These are phyloP conservation scores for Penicillium occitanis DNA, from an alignment of 2,329 filamentous ascomycete species.

Conservation along the genomic window DNA sequence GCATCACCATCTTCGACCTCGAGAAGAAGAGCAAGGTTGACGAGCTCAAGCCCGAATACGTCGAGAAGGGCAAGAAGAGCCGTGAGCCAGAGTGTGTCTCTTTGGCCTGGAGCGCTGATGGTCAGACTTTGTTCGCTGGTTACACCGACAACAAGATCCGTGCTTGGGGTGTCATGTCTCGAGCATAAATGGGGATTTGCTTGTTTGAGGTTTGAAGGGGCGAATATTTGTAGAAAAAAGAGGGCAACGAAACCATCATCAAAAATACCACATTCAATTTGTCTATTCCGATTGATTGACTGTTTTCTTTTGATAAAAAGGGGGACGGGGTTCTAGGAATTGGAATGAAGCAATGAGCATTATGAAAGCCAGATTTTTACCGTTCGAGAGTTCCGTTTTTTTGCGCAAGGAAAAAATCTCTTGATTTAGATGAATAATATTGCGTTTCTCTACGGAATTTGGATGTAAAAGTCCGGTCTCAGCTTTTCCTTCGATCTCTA, in stretches of 20 bases:
- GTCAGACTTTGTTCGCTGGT: conserved; percentile 98
- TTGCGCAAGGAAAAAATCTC: not conserved
- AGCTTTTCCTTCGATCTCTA: conserved; percentile 18
- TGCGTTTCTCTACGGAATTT: too few relatives aligned
- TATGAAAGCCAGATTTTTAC: conserved; percentile 19
- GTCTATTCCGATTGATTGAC: conserved; percentile 22
- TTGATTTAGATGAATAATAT: too few relatives aligned
- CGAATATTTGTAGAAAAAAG: conserved; percentile 26
- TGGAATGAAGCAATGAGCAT: conserved; percentile 45
- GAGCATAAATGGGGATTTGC: conserved; percentile 60
- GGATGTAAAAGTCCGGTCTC: not conserved
- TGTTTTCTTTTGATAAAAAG: conserved; percentile 14
- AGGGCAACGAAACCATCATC: conserved; percentile 20
- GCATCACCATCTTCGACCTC: conserved; percentile 99
- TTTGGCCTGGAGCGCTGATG: conserved; percentile 96
- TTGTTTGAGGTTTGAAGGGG: conserved; percentile 6
- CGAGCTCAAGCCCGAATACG: conserved; percentile 98
- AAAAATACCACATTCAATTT: conserved; percentile 19
- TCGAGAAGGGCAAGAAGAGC: conserved; percentile 97
- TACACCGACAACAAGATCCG: conserved; percentile 99
- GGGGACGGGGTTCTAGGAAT: conserved; percentile 22
- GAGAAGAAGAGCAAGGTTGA: conserved; percentile 99
- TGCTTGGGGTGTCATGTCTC: conserved; percentile 96
- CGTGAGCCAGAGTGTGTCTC: conserved; percentile 97
- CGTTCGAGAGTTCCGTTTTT: conserved; percentile 10